Conservation (phyloP, 805 yeast species). For the Cyberlindnera euphorbiiphila region DNA sequence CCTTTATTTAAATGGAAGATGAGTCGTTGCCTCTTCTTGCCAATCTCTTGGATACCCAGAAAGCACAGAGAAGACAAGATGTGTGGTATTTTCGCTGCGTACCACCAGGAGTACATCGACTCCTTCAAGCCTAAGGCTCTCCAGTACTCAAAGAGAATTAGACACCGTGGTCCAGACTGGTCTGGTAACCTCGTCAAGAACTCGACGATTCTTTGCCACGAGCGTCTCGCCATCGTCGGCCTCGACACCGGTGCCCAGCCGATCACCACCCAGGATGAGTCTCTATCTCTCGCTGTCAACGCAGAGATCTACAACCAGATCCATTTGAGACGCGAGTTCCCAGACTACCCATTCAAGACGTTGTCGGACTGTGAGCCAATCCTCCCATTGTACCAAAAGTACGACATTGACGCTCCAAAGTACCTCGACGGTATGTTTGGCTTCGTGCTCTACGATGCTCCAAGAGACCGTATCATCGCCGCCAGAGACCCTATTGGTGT, state of each 20-base stretch:
- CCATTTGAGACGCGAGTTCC: slow-evolving; percentile 70
- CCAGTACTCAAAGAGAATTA: slow-evolving; percentile 84
- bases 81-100: slow-evolving; percentile 99
- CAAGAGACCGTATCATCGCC: slow-evolving; percentile 84
- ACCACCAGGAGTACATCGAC: slow-evolving; percentile 73
- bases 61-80: slow-evolving; percentile 34
- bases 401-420: slow-evolving; percentile 88
- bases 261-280: slow-evolving; percentile 73
- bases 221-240: slow-evolving; percentile 96
- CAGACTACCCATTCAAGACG: slow-evolving; percentile 75
- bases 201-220: slow-evolving; percentile 84
- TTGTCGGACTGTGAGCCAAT: slow-evolving; percentile 96
- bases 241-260: slow-evolving; percentile 99
- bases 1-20: slow-evolving; percentile 1
- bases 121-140: slow-evolving; percentile 83
- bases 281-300: slow-evolving; percentile 78
- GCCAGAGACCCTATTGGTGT: slow-evolving; percentile 99
- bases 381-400: slow-evolving; percentile 85
- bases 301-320: slow-evolving; percentile 99
- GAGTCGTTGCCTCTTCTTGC: slow-evolving; percentile 1
- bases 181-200: slow-evolving; percentile 80
- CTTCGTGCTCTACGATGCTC: slow-evolving; percentile 82
- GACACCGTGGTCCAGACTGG: slow-evolving; percentile 99
- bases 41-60: no score
- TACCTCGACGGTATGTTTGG: slow-evolving; percentile 98